Base-by-base conservation (phyloP, 2,329 filamentous ascomycete genomes). In the Hypoxylon sp. region DNA sequence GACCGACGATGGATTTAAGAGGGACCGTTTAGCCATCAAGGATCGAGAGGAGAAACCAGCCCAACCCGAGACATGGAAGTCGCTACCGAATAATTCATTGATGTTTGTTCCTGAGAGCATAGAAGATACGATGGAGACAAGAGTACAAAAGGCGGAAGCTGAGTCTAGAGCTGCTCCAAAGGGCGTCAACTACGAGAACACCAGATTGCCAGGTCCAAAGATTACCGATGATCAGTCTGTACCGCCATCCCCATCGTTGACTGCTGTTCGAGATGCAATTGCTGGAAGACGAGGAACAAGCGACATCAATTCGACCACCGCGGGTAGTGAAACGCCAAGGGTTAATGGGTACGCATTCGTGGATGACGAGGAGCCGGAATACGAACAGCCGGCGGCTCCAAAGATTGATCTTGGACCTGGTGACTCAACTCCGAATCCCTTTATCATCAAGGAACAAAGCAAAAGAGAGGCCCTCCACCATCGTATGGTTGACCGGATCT, bases 291-390 rank as follows among this genome's bases (percentile, higher is more conserved):
- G 91, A 3, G 87, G 89, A 7, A 82, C 85, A 1, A 86, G 85
- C 7, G 88, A 90, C 25, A 88, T 89, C 11, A 90, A 93, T 72
- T 88, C 88, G 5, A 83, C 80, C 3, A 79, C 83, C 8, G 85
- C 85, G 2, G 92, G 91, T 14, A 87, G 86, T 64, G 94, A 97
- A 79, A 98, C 95, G 0, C 96, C 95, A 0, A 88, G 93, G 1
- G 93, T 98, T 0, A 97, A 97, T 70, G 96, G 96, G 1, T 99
- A 98, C 79, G 89, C 94, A 0, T 98, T 97, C 80, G 95, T 99
- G 37, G 94, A 97, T 73, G 94, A 97, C 63, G 92, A 92, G 54
- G 85, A 88, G 44, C 87, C 88, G 0, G 85, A 85, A 14, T 75
- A 84, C 58, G 84, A 85, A 56, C 73, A 83, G 14, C 73, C 76